Evolutionary conservation across 768 basidiomycete genomes (phyloP).

Genomic region (Atractiella rhizophila): DNA sequence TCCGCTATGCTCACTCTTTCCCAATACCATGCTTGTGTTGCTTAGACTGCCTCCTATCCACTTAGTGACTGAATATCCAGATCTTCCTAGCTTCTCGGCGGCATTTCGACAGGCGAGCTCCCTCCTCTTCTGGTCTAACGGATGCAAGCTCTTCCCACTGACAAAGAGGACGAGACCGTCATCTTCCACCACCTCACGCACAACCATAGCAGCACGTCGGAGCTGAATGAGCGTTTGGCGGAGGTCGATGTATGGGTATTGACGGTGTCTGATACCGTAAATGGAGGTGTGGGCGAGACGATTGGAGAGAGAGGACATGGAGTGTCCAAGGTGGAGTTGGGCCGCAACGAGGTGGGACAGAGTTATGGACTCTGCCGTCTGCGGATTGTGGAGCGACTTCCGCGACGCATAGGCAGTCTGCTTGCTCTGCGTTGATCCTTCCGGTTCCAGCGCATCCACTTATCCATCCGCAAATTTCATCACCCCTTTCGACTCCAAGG

Average conservation of each 20-base stretch:
- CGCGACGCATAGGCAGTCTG: too few relatives aligned
- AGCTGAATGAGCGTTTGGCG: conserved; percentile 79
- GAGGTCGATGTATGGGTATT: conserved; percentile 62
- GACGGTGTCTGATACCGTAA: conserved; percentile 66
- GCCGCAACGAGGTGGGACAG: conserved; percentile 73
- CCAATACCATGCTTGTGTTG: conserved; percentile 51
- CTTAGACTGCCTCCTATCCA: conserved; percentile 94
- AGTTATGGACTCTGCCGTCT: conserved; percentile 37
- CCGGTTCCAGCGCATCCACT: too few relatives aligned
- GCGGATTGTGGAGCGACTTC: conserved; percentile 42
- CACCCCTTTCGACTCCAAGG: too few relatives aligned
- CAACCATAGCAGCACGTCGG: conserved; percentile 66
- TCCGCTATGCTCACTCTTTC: conserved; percentile 19
- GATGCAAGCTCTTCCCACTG: conserved; percentile 32
- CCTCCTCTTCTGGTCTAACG: conserved; percentile 37
- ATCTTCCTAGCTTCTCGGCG: conserved; percentile 47
- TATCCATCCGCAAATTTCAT: too few relatives aligned
- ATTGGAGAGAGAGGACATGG: conserved; percentile 49
- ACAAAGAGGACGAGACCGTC: conserved; percentile 75
- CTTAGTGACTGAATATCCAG: conserved; percentile 56
- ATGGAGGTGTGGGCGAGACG: conserved; percentile 75
- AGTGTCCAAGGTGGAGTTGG: conserved; percentile 83
- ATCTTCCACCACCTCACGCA: conserved; percentile 49
- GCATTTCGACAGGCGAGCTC: conserved; percentile 50
- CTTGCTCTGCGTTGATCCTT: too few relatives aligned